Percentiles rank a stretch among this genome's conserved stretches.
Evolutionary conservation across 2,329 filamentous ascomycete species (phyloP).

Genomic region (Dendryphion nanum): DNA sequence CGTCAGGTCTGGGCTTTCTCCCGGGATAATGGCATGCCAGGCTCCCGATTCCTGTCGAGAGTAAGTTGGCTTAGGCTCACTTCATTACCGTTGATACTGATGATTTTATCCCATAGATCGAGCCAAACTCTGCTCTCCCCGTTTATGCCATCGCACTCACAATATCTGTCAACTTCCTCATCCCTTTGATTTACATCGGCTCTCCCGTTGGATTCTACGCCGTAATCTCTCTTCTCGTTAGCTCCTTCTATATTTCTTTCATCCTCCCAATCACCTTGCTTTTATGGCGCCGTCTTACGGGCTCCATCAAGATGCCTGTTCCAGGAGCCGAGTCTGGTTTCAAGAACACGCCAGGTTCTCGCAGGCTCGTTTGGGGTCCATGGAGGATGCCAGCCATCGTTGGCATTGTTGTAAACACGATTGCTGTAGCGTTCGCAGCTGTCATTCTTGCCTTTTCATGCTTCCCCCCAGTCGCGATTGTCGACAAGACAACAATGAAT

Average conservation of each 20-base stretch:
- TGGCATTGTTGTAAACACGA: not conserved
- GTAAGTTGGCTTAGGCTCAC: not conserved
- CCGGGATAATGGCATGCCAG: slow-evolving; percentile 32
- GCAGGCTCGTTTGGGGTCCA: slow-evolving; percentile 1
- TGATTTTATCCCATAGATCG: too few relatives aligned
- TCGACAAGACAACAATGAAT: slow-evolving; percentile 1
- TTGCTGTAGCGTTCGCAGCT: not conserved
- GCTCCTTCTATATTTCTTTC: slow-evolving; percentile 2
- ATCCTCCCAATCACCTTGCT: not conserved
- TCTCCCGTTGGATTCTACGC: slow-evolving; percentile 25
- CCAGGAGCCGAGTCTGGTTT: not conserved
- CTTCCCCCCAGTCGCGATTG: not conserved
- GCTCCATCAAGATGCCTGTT: not conserved
- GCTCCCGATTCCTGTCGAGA: not conserved
- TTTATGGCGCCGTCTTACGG: not conserved
- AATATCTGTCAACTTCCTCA: slow-evolving; percentile 36
- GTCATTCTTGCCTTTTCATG: not conserved
- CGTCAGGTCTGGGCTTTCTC: slow-evolving; percentile 34
- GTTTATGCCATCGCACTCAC: slow-evolving; percentile 15
- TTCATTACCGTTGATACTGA: not conserved
- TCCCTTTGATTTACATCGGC: slow-evolving; percentile 52
- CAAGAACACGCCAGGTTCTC: slow-evolving; percentile 1
- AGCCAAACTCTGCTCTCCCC: slow-evolving; percentile 16
- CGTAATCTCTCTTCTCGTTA: slow-evolving; percentile 16
- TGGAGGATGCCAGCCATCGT: not conserved